Conservation (phyloP, 805 yeast species). For the Candida morakotiae region DNA sequence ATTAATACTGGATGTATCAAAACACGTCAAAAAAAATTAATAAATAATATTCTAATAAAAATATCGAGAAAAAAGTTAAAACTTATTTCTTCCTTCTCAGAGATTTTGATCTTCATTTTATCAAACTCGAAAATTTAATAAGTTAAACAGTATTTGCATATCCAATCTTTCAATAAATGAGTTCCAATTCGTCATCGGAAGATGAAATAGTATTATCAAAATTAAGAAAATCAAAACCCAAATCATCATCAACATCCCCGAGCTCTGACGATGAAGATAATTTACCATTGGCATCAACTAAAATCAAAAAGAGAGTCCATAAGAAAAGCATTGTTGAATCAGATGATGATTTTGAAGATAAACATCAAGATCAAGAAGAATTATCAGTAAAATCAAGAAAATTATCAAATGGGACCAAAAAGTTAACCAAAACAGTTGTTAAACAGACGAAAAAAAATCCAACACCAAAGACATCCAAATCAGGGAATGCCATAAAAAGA, state of each 20-base stretch:
- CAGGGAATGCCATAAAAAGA: not conserved
- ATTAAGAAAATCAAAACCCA: not conserved
- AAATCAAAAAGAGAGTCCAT: not conserved
- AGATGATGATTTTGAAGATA: conserved; percentile 9
- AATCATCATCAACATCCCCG: conserved; percentile 1
- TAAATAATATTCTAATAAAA: too few species aligned
- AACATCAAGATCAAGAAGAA: conserved; percentile 8
- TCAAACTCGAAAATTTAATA: too few species aligned
- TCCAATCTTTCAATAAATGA: too few species aligned
- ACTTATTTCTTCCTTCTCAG: too few species aligned
- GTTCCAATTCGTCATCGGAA: conserved; percentile 6
- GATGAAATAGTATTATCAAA: conserved; percentile 9
- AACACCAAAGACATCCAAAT: conserved; percentile 6
- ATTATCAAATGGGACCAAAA: conserved; percentile 4
- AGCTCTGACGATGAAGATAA: conserved; percentile 10
- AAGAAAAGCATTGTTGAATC: not conserved
- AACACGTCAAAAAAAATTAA: too few species aligned
- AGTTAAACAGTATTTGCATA: too few species aligned
- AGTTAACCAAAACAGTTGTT: not conserved
- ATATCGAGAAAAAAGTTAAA: too few species aligned
- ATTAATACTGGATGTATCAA: too few species aligned
- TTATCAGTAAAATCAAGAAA: conserved; percentile 9
- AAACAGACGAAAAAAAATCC: conserved; percentile 1
- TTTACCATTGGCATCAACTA: conserved; percentile 10
- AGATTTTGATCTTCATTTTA: too few species aligned